Conservation (phyloP, 495 filamentous ascomycete species). For the Elaphomyces granulatus region DNA sequence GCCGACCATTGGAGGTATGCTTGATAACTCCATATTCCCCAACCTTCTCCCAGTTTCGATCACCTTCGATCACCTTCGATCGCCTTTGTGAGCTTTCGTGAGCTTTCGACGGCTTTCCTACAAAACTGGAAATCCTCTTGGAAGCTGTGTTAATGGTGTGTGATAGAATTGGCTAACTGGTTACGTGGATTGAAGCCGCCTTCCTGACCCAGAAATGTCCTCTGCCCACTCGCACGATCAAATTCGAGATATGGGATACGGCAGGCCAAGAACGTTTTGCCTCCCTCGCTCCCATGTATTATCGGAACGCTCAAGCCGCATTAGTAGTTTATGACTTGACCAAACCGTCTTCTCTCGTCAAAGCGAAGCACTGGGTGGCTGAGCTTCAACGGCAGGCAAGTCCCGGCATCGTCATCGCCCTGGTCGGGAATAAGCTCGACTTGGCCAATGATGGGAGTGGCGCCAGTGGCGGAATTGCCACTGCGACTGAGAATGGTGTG, state of each 20-base stretch:
- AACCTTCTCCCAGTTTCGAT: no score
- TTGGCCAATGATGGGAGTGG: constrained; percentile 47
- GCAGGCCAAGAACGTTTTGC: constrained; percentile 97
- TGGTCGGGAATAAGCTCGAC: constrained; percentile 97
- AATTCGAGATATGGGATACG: constrained; percentile 99
- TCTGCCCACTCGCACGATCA: constrained; percentile 90
- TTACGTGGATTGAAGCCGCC: constrained; percentile 70
- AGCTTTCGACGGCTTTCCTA: not conserved
- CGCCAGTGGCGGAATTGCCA: constrained; percentile 19
- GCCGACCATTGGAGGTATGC: constrained; percentile 94
- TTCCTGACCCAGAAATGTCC: constrained; percentile 98
- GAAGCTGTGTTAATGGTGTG: not conserved
- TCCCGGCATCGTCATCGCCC: constrained; percentile 91
- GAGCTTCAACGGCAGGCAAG: constrained; percentile 96
- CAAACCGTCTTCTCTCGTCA: constrained; percentile 85
- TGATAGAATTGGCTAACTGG: constrained; percentile 22
- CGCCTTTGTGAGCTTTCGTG: no score
- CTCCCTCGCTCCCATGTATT: constrained; percentile 97
- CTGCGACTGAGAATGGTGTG: constrained; percentile 12
- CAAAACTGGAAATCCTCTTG: not conserved
- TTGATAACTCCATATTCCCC: no score
- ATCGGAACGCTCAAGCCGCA: constrained; percentile 97
- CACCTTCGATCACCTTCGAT: no score
- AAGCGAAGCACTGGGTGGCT: constrained; percentile 98
- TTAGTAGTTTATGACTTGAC: constrained; percentile 98